phyloP scores from a whole-genome alignment of 1,284 basidiomycete genomes.

The Cystobasidiaceae sp. region DNA sequence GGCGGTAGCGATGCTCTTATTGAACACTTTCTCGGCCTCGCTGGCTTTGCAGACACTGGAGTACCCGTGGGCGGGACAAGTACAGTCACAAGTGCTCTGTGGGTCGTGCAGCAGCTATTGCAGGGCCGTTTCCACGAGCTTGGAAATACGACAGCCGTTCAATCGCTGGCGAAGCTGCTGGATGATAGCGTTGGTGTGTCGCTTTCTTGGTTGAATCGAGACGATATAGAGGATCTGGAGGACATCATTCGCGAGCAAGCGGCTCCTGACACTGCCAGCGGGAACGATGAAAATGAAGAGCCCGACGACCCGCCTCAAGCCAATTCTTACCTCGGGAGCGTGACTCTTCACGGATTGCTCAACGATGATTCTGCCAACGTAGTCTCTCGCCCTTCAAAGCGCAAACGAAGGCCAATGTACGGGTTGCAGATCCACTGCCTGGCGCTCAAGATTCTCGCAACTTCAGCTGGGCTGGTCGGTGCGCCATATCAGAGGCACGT shows the following conservation, averaged over 20 bases:
- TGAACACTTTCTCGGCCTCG: conserved; percentile 72
- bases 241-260: not conserved
- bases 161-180: not conserved
- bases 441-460: conserved; percentile 64
- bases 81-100: conserved; percentile 33
- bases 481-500: conserved; percentile 59
- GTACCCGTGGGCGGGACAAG: conserved; percentile 37
- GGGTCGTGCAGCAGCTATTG: conserved; percentile 53
- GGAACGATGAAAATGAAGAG: not conserved
- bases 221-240: not conserved
- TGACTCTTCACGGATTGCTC: too few species aligned
- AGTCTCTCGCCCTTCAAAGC: not conserved
- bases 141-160: not conserved
- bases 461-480: conserved; percentile 59
- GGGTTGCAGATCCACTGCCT: conserved; percentile 47
- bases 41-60: conserved; percentile 43
- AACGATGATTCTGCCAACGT: too few species aligned
- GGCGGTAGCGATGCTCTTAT: conserved; percentile 64
- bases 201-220: not conserved
- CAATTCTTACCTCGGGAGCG: too few species aligned
- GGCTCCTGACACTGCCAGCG: not conserved
- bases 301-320: too few species aligned
- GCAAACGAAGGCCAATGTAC: not conserved
- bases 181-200: too few species aligned
- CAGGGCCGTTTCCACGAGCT: conserved; percentile 47